Evolutionary conservation across 1,284 basidiomycete species (phyloP).

Genomic region (Singerocomus inundabilis): DNA sequence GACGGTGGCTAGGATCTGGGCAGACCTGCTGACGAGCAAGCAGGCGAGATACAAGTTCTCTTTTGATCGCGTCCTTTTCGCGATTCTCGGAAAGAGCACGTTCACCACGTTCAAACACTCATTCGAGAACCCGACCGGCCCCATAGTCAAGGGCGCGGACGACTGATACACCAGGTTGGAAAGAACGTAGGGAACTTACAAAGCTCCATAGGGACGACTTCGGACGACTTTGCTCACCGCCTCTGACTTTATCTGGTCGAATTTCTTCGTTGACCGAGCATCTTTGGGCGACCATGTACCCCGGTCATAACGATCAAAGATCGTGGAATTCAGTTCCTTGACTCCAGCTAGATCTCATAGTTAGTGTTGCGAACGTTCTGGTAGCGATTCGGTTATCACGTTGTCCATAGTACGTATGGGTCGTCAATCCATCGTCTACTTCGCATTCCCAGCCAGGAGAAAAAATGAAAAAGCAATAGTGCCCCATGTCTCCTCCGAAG

Average conservation of each 20-base stretch:
- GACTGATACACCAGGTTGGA: neutral
- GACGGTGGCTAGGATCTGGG: slow-evolving; percentile 58
- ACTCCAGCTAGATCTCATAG: neutral
- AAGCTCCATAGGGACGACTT: neutral
- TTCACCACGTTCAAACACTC: slow-evolving; percentile 47
- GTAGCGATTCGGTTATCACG: too few relatives aligned
- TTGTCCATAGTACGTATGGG: neutral
- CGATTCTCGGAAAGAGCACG: slow-evolving; percentile 55
- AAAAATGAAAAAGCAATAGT: neutral
- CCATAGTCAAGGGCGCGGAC: neutral
- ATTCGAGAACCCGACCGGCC: slow-evolving; percentile 27
- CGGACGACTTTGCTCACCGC: neutral
- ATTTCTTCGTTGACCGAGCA: neutral
- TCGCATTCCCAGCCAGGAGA: neutral
- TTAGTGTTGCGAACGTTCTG: neutral
- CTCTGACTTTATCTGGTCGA: neutral
- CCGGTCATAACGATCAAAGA: neutral
- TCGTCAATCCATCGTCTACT: neutral
- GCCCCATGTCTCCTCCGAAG: neutral
- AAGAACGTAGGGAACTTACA: neutral
- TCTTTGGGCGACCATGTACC: too few relatives aligned
- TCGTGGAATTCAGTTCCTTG: neutral
- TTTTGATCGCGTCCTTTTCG: slow-evolving; percentile 64
- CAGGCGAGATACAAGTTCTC: slow-evolving; percentile 51
- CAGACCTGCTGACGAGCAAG: slow-evolving; percentile 47